Evolutionary conservation across 2,329 filamentous ascomycete species (phyloP).

Genomic region (Sclerotinia borealis): DNA sequence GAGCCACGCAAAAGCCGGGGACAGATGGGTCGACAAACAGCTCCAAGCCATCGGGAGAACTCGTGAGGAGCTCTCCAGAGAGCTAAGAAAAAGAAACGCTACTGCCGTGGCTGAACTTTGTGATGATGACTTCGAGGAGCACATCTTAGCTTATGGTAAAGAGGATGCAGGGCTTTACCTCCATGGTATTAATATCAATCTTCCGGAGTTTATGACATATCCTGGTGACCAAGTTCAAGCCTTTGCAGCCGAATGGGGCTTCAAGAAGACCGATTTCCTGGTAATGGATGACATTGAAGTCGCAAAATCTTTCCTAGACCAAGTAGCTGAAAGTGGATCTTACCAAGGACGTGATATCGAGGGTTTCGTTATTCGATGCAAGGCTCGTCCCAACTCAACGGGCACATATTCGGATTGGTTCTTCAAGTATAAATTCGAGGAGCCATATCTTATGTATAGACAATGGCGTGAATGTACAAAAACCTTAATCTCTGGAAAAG

Average conservation of each 20-base stretch:
- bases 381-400: slow-evolving; percentile 44
- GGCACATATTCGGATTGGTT: slow-evolving; percentile 84
- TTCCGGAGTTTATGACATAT: slow-evolving; percentile 88
- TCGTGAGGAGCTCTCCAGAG: slow-evolving; percentile 68
- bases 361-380: slow-evolving; percentile 93
- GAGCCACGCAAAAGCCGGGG: slow-evolving; percentile 81
- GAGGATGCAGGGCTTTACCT: slow-evolving; percentile 86
- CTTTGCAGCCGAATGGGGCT: slow-evolving; percentile 90
- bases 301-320: slow-evolving; percentile 76
- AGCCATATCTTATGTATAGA: slow-evolving; percentile 96
- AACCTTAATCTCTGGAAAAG: slow-evolving; percentile 68
- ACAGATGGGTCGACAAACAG: slow-evolving; percentile 75
- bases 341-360: slow-evolving; percentile 91
- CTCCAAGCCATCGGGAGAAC: slow-evolving; percentile 72
- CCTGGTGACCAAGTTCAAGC: slow-evolving; percentile 74
- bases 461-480: slow-evolving; percentile 99
- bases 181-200: slow-evolving; percentile 91
- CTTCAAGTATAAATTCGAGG: slow-evolving; percentile 99
- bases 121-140: slow-evolving; percentile 94
- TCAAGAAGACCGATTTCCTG: slow-evolving; percentile 79
- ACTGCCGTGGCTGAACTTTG: slow-evolving; percentile 95
- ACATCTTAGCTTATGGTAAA: slow-evolving; percentile 82
- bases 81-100: slow-evolving; percentile 73
- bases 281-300: slow-evolving; percentile 67
- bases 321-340: slow-evolving; percentile 78